These are phyloP conservation scores for Podospora conica DNA, from an alignment of 495 filamentous ascomycete species.

Conservation along the genomic window DNA sequence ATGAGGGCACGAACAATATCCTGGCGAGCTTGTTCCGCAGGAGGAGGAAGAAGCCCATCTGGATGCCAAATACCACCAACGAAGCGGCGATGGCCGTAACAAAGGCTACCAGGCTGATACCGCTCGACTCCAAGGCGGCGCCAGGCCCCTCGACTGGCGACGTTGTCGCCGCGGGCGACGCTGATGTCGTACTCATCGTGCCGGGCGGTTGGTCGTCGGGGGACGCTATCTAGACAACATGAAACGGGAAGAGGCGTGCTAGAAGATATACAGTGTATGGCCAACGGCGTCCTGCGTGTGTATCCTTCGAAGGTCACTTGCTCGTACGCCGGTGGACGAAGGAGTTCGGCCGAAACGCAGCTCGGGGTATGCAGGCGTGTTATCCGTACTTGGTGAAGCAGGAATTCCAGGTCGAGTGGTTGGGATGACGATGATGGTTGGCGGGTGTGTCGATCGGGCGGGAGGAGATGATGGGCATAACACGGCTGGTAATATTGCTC, in stretches of 20 bases:
- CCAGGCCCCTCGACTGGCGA: conserved; percentile 19
- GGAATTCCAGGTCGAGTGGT: not conserved
- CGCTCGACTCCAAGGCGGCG: conserved; percentile 37
- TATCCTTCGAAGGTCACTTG: not conserved
- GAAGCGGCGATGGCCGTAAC: conserved; percentile 68
- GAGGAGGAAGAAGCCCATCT: conserved; percentile 69
- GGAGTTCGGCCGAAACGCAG: not conserved
- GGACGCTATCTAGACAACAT: not conserved
- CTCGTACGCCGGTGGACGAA: not conserved
- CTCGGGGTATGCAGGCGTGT: not conserved
- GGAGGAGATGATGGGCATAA: not conserved
- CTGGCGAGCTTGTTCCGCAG: conserved; percentile 71
- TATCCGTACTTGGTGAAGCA: not conserved
- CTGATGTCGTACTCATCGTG: conserved; percentile 1
- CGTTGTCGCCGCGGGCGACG: conserved; percentile 2
- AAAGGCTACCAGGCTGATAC: conserved; percentile 59
- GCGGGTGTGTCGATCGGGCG: not conserved
- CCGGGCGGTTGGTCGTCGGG: not conserved
- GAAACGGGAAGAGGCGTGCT: not conserved
- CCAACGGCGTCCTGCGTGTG: not conserved
- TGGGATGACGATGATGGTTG: not conserved
- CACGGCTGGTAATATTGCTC: not conserved
- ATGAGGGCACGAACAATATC: conserved; percentile 66
- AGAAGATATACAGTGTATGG: not conserved
- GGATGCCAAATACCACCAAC: conserved; percentile 68